Evolutionary conservation across 2,329 filamentous ascomycete genomes (phyloP).

Genomic region (Cordyceps cicadae): DNA sequence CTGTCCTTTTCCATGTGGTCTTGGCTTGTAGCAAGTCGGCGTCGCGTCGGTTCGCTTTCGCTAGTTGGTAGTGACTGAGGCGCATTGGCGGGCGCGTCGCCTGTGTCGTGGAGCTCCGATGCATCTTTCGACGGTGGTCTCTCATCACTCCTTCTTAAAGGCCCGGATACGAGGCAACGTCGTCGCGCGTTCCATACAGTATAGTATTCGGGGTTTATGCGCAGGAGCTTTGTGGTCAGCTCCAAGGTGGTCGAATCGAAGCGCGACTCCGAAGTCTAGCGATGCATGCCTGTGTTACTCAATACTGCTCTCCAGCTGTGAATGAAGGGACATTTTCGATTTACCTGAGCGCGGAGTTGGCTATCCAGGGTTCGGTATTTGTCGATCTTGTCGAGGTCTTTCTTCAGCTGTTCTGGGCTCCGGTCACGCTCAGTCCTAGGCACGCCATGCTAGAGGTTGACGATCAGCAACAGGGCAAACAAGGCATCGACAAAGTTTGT

Average conservation of each 20-base stretch:
- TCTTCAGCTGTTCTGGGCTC: slow-evolving; percentile 61
- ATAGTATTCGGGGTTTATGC: slow-evolving; percentile 80
- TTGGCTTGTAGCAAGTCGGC: slow-evolving; percentile 27
- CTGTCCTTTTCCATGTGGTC: background rate
- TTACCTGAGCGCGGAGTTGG: slow-evolving; percentile 57
- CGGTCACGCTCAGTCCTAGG: slow-evolving; percentile 55
- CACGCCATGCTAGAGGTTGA: slow-evolving; percentile 65
- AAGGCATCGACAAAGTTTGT: background rate
- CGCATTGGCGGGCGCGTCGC: slow-evolving; percentile 52
- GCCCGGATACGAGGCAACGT: slow-evolving; percentile 53
- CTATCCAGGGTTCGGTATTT: slow-evolving; percentile 66
- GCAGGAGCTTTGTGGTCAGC: slow-evolving; percentile 64
- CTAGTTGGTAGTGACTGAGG: slow-evolving; percentile 49
- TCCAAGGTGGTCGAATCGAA: slow-evolving; percentile 51
- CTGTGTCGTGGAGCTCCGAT: slow-evolving; percentile 46
- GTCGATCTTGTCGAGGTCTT: slow-evolving; percentile 67
- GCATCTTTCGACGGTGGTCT: slow-evolving; percentile 46
- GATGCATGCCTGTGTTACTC: background rate
- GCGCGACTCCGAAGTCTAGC: slow-evolving; percentile 32
- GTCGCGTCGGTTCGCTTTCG: slow-evolving; percentile 35
- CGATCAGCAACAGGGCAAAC: background rate
- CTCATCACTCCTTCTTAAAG: slow-evolving; percentile 45
- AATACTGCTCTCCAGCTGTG: background rate
- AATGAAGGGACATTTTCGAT: background rate
- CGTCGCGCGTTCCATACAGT: slow-evolving; percentile 87